Conservation (phyloP, 768 basidiomycete genomes). For the Nidularia sp. region DNA sequence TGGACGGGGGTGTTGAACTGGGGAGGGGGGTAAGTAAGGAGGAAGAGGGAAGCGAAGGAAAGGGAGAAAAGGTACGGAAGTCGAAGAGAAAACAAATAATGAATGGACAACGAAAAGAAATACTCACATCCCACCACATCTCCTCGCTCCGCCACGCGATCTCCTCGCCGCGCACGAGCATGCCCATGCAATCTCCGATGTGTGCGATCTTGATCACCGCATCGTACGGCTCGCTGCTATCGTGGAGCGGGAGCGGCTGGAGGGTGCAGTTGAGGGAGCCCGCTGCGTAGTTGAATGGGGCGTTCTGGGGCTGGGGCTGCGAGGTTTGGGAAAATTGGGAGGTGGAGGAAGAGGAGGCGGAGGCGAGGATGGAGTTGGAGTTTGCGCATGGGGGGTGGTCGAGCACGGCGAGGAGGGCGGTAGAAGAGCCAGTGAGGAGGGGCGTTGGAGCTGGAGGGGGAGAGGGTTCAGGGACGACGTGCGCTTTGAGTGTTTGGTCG, state of each 20-base stretch:
- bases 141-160: slow-evolving; percentile 87
- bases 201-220: slow-evolving; percentile 80
- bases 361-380: background rate
- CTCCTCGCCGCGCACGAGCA: slow-evolving; percentile 74
- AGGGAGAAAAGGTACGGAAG: too few species aligned
- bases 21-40: background rate
- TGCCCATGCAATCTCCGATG: slow-evolving; percentile 84
- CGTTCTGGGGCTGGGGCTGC: background rate
- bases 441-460: slow-evolving; percentile 20
- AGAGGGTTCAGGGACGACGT: slow-evolving; percentile 32
- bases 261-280: background rate
- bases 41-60: background rate
- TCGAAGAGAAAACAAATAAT: too few species aligned
- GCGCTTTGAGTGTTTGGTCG: slow-evolving; percentile 59
- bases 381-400: slow-evolving; percentile 31
- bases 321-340: background rate
- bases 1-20: slow-evolving; percentile 45
- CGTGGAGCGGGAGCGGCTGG: slow-evolving; percentile 1
- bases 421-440: slow-evolving; percentile 60
- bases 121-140: slow-evolving; percentile 86
- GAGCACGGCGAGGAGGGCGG: slow-evolving; percentile 63
- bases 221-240: slow-evolving; percentile 20
- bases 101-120: too few species aligned
- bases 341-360: background rate
- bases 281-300: background rate